Evolutionary conservation across 2,329 filamentous ascomycete species (phyloP).

Genomic region (Exophiala viscosa): DNA sequence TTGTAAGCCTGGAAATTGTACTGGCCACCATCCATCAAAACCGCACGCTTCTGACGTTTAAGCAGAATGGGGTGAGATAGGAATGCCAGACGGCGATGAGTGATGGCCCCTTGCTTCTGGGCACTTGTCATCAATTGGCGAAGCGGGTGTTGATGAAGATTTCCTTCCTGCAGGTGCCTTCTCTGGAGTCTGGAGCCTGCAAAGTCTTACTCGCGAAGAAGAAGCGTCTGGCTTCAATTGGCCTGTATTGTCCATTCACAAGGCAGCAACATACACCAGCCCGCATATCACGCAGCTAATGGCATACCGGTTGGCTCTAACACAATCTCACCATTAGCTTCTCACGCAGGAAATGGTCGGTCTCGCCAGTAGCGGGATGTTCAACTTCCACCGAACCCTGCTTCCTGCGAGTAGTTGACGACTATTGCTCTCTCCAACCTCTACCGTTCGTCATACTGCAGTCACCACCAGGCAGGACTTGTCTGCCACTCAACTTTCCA

Average conservation of each 20-base stretch:
- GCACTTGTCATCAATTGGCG: constrained; percentile 1
- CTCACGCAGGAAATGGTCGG: background rate
- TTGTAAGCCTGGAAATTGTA: too few relatives aligned
- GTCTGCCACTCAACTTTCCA: background rate
- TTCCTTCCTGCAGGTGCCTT: constrained; percentile 9
- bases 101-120: background rate
- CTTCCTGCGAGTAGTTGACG: background rate
- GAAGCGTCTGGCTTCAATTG: constrained; percentile 21
- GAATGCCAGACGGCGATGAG: constrained; percentile 5
- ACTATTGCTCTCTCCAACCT: constrained; percentile 6
- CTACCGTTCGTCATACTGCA: constrained; percentile 18
- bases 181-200: background rate
- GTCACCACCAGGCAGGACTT: constrained; percentile 5
- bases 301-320: constrained; percentile 3
- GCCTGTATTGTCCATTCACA: constrained; percentile 21
- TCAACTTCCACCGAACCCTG: background rate
- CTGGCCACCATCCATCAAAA: too few relatives aligned
- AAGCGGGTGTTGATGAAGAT: constrained; percentile 5
- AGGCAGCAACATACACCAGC: constrained; percentile 10
- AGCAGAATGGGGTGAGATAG: background rate
- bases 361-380: background rate
- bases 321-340: background rate
- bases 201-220: background rate
- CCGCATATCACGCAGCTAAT: constrained; percentile 24
- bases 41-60: too few relatives aligned